Evolutionary conservation across 495 filamentous ascomycete genomes (phyloP).

Genomic region (Xylaria grammica): DNA sequence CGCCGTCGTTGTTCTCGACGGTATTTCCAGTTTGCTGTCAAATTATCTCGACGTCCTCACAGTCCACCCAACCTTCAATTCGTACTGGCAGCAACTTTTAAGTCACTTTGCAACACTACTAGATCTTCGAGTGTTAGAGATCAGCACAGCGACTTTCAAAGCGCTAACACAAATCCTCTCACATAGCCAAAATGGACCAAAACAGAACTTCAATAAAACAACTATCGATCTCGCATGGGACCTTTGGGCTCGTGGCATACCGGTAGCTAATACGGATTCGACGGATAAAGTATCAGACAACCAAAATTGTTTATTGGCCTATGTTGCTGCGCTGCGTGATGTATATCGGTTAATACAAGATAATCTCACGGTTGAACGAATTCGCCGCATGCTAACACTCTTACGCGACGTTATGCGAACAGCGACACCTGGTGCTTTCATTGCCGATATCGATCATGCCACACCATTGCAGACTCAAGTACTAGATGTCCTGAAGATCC

Average conservation of each 20-base stretch:
- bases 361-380: conserved; percentile 62
- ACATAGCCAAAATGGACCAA: conserved; percentile 50
- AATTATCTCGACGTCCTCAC: conserved; percentile 68
- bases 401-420: conserved; percentile 59
- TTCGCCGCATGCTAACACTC: conserved; percentile 67
- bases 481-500: conserved; percentile 70
- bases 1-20: conserved; percentile 72
- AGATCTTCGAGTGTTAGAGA: conserved; percentile 64
- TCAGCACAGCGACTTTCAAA: conserved; percentile 74
- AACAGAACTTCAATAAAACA: conserved; percentile 58
- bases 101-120: conserved; percentile 66
- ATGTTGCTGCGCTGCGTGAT: conserved; percentile 75
- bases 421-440: conserved; percentile 75
- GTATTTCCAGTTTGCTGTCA: conserved; percentile 69
- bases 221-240: conserved; percentile 70
- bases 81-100: conserved; percentile 73
- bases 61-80: conserved; percentile 60
- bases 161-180: conserved; percentile 70
- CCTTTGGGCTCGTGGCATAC: conserved; percentile 71
- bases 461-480: conserved; percentile 79
- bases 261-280: conserved; percentile 43
- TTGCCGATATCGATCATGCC: conserved; percentile 81
- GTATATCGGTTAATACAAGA: conserved; percentile 79
- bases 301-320: conserved; percentile 78
- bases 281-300: conserved; percentile 61